Evolutionary conservation across 768 basidiomycete species (phyloP).

Genomic region (Phylloporus scabripes): DNA sequence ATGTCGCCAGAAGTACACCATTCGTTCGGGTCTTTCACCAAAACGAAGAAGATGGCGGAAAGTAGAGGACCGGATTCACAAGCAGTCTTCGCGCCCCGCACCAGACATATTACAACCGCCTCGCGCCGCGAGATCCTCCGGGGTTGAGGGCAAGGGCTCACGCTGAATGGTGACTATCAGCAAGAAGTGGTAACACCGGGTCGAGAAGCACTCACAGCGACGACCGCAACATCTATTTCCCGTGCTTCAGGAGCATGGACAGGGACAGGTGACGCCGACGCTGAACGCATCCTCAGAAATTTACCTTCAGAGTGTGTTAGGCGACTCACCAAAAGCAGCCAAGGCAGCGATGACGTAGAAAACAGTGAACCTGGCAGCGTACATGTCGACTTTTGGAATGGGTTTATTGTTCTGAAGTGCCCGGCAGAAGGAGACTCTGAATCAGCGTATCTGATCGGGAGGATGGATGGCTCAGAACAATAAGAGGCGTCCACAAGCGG

Average conservation of each 20-base stretch:
- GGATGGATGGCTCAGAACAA: slow-evolving; percentile 23
- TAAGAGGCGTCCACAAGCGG: slow-evolving; percentile 21
- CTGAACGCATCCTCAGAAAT: slow-evolving; percentile 11
- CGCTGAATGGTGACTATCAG: slow-evolving; percentile 10
- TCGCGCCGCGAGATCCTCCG: slow-evolving; percentile 13
- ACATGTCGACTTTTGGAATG: slow-evolving; percentile 24
- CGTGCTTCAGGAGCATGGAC: slow-evolving; percentile 8
- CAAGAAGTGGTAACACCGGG: neutral
- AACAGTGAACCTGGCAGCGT: slow-evolving; percentile 22
- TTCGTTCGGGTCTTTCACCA: neutral
- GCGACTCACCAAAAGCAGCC: slow-evolving; percentile 22
- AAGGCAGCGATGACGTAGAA: slow-evolving; percentile 28
- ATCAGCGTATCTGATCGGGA: neutral
- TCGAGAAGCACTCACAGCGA: slow-evolving; percentile 11
- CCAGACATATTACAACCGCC: slow-evolving; percentile 5
- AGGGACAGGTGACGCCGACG: slow-evolving; percentile 26
- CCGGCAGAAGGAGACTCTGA: neutral
- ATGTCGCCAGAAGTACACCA: slow-evolving; percentile 3
- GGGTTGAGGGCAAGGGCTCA: slow-evolving; percentile 4
- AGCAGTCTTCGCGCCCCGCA: slow-evolving; percentile 1
- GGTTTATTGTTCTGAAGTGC: slow-evolving; percentile 25
- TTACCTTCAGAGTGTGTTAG: neutral
- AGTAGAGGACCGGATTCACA: neutral
- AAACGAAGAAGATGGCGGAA: no score
- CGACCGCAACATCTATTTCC: slow-evolving; percentile 4